A percentile compares a stretch with the other conserved stretches of the same genome.
These are phyloP conservation scores for Tritrichomonas musculus DNA, from an alignment of 208 protist genomes.

Conservation along the genomic window DNA sequence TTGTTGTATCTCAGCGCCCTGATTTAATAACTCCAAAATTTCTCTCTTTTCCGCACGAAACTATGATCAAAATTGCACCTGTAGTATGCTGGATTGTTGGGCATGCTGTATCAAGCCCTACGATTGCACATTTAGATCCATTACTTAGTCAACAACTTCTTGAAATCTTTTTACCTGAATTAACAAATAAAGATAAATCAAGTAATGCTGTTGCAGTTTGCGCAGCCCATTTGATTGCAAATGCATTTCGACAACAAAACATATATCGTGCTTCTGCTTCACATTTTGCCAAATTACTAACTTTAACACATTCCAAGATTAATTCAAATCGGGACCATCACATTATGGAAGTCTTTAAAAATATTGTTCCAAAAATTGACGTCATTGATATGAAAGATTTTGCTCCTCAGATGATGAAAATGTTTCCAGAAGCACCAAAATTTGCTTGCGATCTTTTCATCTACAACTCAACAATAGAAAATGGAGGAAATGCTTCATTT, in stretches of 20 bases:
- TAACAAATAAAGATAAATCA: background rate
- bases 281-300: background rate
- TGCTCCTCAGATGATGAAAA: background rate
- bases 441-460: background rate
- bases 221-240: background rate
- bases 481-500: background rate
- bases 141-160: constrained; percentile 12
- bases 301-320: background rate
- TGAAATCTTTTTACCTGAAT: constrained; percentile 16
- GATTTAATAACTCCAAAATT: background rate
- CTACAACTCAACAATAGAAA: background rate
- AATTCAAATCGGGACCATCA: background rate
- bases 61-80: background rate
- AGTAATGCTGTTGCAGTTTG: background rate
- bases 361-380: background rate
- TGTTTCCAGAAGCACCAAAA: background rate
- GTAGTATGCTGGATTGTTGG: background rate
- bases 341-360: background rate
- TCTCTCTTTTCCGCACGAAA: background rate
- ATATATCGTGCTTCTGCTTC: background rate
- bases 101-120: background rate
- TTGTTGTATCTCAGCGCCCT: background rate
- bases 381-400: background rate
- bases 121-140: background rate
- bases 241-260: background rate